A percentile compares a stretch with the other conserved stretches of the same genome.
Evolutionary conservation across 169 alveolate genomes (phyloP).

Genomic region (Fabrea salina): DNA sequence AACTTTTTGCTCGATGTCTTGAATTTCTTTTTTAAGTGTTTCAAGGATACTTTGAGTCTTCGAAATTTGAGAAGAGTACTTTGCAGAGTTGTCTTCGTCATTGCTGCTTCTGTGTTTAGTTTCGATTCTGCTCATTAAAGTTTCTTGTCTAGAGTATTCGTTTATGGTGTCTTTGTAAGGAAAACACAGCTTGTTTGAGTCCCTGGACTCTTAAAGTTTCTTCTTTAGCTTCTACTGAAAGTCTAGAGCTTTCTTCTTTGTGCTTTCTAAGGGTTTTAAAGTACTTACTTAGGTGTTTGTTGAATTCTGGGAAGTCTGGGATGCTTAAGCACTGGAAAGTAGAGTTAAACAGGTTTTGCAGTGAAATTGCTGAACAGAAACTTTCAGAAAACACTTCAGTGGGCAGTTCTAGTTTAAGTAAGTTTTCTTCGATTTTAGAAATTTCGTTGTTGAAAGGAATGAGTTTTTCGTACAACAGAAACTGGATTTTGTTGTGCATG

Average conservation of each 20-base stretch:
- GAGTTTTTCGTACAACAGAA: conserved; percentile 6
- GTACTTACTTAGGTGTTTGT: too few relatives aligned
- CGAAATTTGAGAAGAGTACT: not conserved
- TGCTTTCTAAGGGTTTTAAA: too few relatives aligned
- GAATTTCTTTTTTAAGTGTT: not conserved
- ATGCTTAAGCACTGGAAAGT: too few relatives aligned
- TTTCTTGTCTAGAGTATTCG: not conserved
- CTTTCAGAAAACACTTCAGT: not conserved
- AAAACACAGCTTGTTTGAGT: conserved; percentile 1
- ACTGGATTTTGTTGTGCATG: conserved; percentile 21
- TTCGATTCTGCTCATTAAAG: not conserved
- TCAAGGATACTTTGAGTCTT: not conserved
- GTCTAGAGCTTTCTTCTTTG: too few relatives aligned
- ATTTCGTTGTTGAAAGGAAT: conserved; percentile 2
- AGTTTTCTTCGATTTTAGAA: conserved; percentile 1
- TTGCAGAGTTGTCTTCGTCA: conserved; percentile 8
- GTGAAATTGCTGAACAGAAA: not conserved
- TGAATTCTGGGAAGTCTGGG: too few relatives aligned
- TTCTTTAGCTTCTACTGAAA: conserved; percentile 15
- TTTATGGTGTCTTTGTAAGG: conserved; percentile 14
- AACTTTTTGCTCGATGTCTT: not conserved
- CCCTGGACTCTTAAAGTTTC: conserved; percentile 22
- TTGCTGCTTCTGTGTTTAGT: not conserved
- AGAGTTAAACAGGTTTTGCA: too few relatives aligned
- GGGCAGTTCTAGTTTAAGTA: conserved; percentile 2